Evolutionary conservation across 805 yeast species (phyloP).

Genomic region (Sungouiella thailandica): DNA sequence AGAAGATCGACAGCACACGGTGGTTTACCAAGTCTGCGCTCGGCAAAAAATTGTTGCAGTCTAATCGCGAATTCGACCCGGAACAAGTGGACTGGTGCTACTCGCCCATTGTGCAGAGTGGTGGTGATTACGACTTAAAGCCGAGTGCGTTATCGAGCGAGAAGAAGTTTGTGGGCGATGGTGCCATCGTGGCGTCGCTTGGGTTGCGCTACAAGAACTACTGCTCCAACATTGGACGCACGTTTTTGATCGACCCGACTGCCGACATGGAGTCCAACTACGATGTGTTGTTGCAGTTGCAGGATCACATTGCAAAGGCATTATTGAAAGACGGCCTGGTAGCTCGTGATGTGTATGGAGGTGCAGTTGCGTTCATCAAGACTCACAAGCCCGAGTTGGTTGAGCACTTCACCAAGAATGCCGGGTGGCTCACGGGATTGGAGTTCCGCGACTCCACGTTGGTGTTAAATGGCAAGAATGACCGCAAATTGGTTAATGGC

Average conservation of each 20-base stretch:
- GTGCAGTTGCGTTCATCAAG: slow-evolving; percentile 56
- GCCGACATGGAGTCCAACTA: slow-evolving; percentile 73
- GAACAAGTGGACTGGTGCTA: slow-evolving; percentile 88
- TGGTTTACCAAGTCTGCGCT: slow-evolving; percentile 52
- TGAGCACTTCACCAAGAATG: slow-evolving; percentile 62
- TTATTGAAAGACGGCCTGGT: slow-evolving; percentile 62
- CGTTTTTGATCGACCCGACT: slow-evolving; percentile 86
- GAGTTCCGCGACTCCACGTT: slow-evolving; percentile 81
- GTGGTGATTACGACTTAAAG: slow-evolving; percentile 76
- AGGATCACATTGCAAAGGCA: slow-evolving; percentile 51
- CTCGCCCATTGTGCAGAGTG: slow-evolving; percentile 86
- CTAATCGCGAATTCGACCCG: slow-evolving; percentile 58
- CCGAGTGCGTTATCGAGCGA: slow-evolving; percentile 77
- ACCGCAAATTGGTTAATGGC: slow-evolving; percentile 62
- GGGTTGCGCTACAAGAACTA: slow-evolving; percentile 86
- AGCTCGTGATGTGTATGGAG: slow-evolving; percentile 63
- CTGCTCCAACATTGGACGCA: slow-evolving; percentile 82
- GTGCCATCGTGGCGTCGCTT: slow-evolving; percentile 76
- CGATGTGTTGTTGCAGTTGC: slow-evolving; percentile 67
- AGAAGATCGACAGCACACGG: slow-evolving; percentile 68
- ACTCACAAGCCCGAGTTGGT: slow-evolving; percentile 61
- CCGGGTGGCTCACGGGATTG: slow-evolving; percentile 86
- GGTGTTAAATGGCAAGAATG: slow-evolving; percentile 68
- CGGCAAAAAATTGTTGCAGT: slow-evolving; percentile 52
- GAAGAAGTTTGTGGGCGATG: slow-evolving; percentile 57